Evolutionary conservation across 2,329 filamentous ascomycete species (phyloP), one percentile per base, ranked within the genome.

Genomic region (Immersiporthe knoxdaviesiana): DNA sequence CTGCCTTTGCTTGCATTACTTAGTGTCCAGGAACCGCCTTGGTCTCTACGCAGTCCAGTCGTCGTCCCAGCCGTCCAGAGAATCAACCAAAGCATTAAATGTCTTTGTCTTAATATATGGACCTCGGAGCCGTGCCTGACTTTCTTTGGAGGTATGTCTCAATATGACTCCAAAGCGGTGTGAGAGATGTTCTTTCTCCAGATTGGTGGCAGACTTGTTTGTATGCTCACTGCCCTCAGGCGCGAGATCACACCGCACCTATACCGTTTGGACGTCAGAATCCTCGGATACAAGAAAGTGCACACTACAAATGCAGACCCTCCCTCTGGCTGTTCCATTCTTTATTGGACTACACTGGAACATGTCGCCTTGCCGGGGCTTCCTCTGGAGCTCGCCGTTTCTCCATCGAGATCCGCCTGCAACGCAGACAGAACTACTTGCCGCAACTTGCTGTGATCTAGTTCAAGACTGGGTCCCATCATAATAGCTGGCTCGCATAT

Each of bases 141-240:
- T 12, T n/a, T 27, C 10, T 27, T 2, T 27, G n/a, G 50, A 54
- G n/a, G 50, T 24, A 27, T 54, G 27, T 54, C 7, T 54, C 18
- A 24, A 54, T 27, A 54, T 54, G 50, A 54, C 50, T 54, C 50
- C 50, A 54, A 54, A n/a, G 50, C 50, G 50, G 50, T 54, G 24
- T 27, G 50, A 5, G 27, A n/a, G 35, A 8, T 35, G 3, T 21
- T 27, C n/a, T 54, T 24, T 54, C 24, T 54, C 50, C 50, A 54
- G 50, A 27, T 54, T 24, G n/a, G 50, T 54, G 50, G 50, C 50
- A 54, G n/a, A 54, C 50, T 27, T 24, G 50, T 54, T 54, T n/a
- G 2, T 10, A n/a, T 54, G 50, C 10, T 54, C 50, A 16, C n/a
- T 27, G n/a, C 50, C n/a, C 50, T 54, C 50, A 24, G n/a, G 50